Evolutionary conservation across 768 basidiomycete genomes (phyloP).

Genomic region (Solioccasus polychromus): DNA sequence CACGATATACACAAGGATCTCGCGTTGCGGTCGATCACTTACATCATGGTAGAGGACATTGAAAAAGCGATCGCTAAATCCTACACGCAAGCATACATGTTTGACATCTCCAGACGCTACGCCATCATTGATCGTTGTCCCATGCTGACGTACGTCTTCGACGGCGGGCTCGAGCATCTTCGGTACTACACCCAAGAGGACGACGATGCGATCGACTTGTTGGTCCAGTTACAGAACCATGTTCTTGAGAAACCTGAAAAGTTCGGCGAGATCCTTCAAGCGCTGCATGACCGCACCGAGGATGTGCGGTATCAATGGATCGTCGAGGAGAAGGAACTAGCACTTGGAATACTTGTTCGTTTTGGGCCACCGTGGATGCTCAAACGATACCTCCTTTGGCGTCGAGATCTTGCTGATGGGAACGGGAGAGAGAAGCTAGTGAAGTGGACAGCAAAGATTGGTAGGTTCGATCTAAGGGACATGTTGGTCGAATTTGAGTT

Average conservation of each 20-base stretch:
- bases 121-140: slow-evolving; percentile 24
- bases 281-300: slow-evolving; percentile 26
- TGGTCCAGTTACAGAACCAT: slow-evolving; percentile 19
- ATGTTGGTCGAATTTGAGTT: slow-evolving; percentile 19
- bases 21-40: slow-evolving; percentile 29
- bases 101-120: slow-evolving; percentile 25
- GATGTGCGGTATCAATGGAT: slow-evolving; percentile 24
- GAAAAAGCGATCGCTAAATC: slow-evolving; percentile 23
- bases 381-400: slow-evolving; percentile 23
- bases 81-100: slow-evolving; percentile 23
- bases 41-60: slow-evolving; percentile 25
- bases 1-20: slow-evolving; percentile 25
- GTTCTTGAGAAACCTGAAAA: slow-evolving; percentile 21
- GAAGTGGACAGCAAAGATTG: slow-evolving; percentile 16
- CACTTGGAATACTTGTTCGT: slow-evolving; percentile 20
- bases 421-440: slow-evolving; percentile 13
- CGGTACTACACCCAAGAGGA: slow-evolving; percentile 25
- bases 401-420: slow-evolving; percentile 17
- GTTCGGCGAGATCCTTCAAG: slow-evolving; percentile 20
- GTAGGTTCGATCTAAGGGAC: slow-evolving; percentile 22
- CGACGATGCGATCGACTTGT: slow-evolving; percentile 23
- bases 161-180: slow-evolving; percentile 28
- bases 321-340: slow-evolving; percentile 24
- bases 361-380: slow-evolving; percentile 27
- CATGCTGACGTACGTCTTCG: slow-evolving; percentile 29